Percentiles rank a stretch among this genome's conserved stretches.
These are phyloP conservation scores for Pythium volutum DNA, from an alignment of 352 stramenopile species.

Conservation along the genomic window DNA sequence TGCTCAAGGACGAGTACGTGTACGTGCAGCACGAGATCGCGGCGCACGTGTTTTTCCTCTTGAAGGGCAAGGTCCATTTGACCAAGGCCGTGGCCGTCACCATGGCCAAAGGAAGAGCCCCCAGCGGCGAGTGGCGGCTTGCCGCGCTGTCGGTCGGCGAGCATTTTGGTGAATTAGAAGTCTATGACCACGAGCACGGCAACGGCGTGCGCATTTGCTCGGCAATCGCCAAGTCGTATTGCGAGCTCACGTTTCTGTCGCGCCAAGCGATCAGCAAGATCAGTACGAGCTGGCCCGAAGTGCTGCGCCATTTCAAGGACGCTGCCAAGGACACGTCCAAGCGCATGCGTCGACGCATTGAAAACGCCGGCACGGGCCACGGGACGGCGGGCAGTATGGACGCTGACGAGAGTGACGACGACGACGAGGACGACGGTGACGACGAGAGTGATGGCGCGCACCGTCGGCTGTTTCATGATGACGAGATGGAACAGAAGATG, in stretches of 20 bases:
- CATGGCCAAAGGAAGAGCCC: constrained; percentile 23
- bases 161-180: constrained; percentile 86
- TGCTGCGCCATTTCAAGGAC: constrained; percentile 61
- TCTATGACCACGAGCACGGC: constrained; percentile 75
- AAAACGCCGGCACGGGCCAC: constrained; percentile 4
- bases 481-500: constrained; percentile 21
- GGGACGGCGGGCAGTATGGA: constrained; percentile 24
- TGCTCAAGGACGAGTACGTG: constrained; percentile 74
- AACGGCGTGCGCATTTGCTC: constrained; percentile 85
- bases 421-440: constrained; percentile 12
- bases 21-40: constrained; percentile 83
- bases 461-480: constrained; percentile 1
- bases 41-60: constrained; percentile 78
- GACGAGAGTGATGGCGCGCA: constrained; percentile 1
- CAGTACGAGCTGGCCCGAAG: constrained; percentile 67
- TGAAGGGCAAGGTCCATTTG: constrained; percentile 71
- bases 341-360: constrained; percentile 37
- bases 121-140: constrained; percentile 42
- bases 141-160: constrained; percentile 46
- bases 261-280: constrained; percentile 71
- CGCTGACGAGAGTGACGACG: too few relatives aligned
- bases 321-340: constrained; percentile 41
- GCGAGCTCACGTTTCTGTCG: constrained; percentile 78
- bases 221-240: constrained; percentile 73
- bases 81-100: constrained; percentile 47